A percentile compares a stretch with the other conserved stretches of the same genome.
Conservation (phyloP, 2,329 filamentous ascomycete genomes). For the Fusarium tuaranense region DNA sequence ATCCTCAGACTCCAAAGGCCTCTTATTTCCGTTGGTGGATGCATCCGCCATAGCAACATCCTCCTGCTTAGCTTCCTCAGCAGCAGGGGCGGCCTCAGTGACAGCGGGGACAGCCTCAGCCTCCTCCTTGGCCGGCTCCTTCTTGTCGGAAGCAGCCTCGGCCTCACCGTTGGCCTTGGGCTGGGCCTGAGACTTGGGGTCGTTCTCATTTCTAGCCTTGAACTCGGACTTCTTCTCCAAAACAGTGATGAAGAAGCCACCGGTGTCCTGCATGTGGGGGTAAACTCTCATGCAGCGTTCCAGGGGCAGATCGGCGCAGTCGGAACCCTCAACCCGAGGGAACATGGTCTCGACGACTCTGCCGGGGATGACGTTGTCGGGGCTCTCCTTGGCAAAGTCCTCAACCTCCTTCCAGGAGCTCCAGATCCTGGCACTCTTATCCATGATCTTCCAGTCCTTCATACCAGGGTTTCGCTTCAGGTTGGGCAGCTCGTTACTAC, state of each 20-base stretch:
- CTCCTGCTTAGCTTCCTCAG: slow-evolving; percentile 39
- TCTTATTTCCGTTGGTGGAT: slow-evolving; percentile 49
- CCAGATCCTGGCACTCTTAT: slow-evolving; percentile 84
- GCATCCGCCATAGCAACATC: slow-evolving; percentile 48
- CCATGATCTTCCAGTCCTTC: slow-evolving; percentile 89
- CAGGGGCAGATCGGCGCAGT: slow-evolving; percentile 76
- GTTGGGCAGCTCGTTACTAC: slow-evolving; percentile 79
- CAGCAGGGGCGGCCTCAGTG: slow-evolving; percentile 1
- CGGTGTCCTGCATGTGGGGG: slow-evolving; percentile 94
- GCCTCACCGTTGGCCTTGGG: slow-evolving; percentile 28
- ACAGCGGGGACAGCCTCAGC: slow-evolving; percentile 48
- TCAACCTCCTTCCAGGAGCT: slow-evolving; percentile 85
- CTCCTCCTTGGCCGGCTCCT: slow-evolving; percentile 48
- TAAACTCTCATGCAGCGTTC: slow-evolving; percentile 95
- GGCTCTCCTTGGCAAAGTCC: slow-evolving; percentile 72
- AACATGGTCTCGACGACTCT: slow-evolving; percentile 88
- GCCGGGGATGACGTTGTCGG: slow-evolving; percentile 66
- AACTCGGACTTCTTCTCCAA: slow-evolving; percentile 93
- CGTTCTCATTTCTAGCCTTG: slow-evolving; percentile 77
- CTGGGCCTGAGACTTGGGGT: slow-evolving; percentile 52
- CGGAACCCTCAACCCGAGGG: slow-evolving; percentile 66
- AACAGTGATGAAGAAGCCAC: slow-evolving; percentile 97
- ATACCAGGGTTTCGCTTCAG: slow-evolving; percentile 83
- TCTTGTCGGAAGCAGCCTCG: slow-evolving; percentile 27
- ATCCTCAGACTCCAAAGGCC: slow-evolving; percentile 51